phyloP scores from a whole-genome alignment of 2,329 filamentous ascomycete genomes.

The Cordyceps pruinosa region DNA sequence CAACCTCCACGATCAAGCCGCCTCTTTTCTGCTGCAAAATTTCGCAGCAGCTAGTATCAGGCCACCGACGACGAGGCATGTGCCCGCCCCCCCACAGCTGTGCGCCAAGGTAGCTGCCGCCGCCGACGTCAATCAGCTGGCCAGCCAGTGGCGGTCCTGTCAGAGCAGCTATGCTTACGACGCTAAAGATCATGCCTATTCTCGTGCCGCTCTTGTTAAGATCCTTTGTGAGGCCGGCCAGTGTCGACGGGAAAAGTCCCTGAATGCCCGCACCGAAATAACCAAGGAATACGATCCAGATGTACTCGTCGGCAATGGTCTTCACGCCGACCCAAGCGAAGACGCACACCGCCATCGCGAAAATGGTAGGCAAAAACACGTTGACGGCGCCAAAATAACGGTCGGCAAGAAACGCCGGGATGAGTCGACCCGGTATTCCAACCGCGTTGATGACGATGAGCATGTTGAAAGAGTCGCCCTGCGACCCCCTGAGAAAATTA shows the following conservation, averaged over 20 bases:
- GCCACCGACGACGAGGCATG: slow-evolving; percentile 36
- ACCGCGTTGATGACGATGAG: slow-evolving; percentile 54
- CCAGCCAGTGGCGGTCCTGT: slow-evolving; percentile 50
- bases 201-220: slow-evolving; percentile 46
- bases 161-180: slow-evolving; percentile 46
- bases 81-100: slow-evolving; percentile 46
- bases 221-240: slow-evolving; percentile 42
- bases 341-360: slow-evolving; percentile 39
- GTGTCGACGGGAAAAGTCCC: slow-evolving; percentile 54
- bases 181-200: slow-evolving; percentile 55
- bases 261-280: slow-evolving; percentile 58
- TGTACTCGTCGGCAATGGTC: slow-evolving; percentile 39
- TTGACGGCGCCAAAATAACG: slow-evolving; percentile 48
- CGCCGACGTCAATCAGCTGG: slow-evolving; percentile 37
- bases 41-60: slow-evolving; percentile 35
- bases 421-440: slow-evolving; percentile 47
- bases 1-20: slow-evolving; percentile 3
- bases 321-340: slow-evolving; percentile 48
- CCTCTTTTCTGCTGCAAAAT: slow-evolving; percentile 23
- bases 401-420: slow-evolving; percentile 51
- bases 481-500: slow-evolving; percentile 38
- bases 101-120: slow-evolving; percentile 41
- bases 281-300: slow-evolving; percentile 58
- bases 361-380: slow-evolving; percentile 43
- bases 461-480: slow-evolving; percentile 47